Base-by-base conservation (phyloP, 305 asterid genomes). In the Solanum chacoense region DNA sequence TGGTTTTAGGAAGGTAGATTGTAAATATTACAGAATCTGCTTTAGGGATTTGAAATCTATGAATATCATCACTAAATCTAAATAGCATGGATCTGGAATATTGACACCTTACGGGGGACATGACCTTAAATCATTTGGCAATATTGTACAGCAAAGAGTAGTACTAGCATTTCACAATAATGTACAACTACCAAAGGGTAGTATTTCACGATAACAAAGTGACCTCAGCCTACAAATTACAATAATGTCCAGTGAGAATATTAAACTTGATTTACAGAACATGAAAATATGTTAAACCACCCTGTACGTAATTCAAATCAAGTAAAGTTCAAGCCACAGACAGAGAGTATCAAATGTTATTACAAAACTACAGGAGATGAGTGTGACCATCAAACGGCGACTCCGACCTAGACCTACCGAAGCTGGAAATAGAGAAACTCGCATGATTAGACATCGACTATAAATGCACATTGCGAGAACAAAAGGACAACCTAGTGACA, bases 381-480 rank as follows among this genome's bases (percentile, higher is more conserved):
- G 9, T 42, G 14, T n/a, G 37, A 55, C 29, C 12, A 87, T 38
- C 65, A 50, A 42, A 50, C 12, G 28, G 18, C 36, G 59, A 78
- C 6, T 24, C 89, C 11, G 12, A 55, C n/a, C 83, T 87, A 76
- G 34, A 76, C 55, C 63, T 55, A 77, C 36, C 55, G 77, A 77
- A 87, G 28, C 63, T 34, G 86, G 59, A 79, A 87, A 50, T 65
- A 11, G 79, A 89, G 88, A 87, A 90, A 90, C 91, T 88, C 88
- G 69, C 77, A 10, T 75, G 26, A 26, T 9, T 10, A 83, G 45
- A 72, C 88, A 87, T 45, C 55, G 7, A 88, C 81, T 4, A 75
- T n/a, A 37, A 84, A 42, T 87, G 89, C 77, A 28, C 20, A 40
- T 18, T 24, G 37, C 85, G 55, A 63, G 88, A 75, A 84, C 40